Conservation (phyloP, 495 filamentous ascomycete genomes). For the Penicillium goetzii region DNA sequence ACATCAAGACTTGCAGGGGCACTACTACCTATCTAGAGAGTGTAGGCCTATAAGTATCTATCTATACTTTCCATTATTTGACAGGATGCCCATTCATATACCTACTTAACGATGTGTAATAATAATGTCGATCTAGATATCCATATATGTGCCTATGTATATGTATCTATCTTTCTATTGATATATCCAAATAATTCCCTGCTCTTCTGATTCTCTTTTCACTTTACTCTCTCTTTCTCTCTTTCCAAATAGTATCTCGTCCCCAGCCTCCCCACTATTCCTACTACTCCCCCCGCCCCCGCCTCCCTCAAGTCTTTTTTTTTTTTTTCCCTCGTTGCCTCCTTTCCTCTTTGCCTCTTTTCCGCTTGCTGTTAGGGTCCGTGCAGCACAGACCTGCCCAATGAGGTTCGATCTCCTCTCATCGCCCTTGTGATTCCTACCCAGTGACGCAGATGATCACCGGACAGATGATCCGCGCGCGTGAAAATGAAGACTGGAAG, state of each 20-base stretch:
- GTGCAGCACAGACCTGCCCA: constrained; percentile 23
- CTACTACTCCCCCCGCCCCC: not conserved
- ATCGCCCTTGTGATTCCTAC: constrained; percentile 26
- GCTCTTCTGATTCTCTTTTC: not conserved
- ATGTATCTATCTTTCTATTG: not conserved
- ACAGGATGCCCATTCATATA: too few species aligned
- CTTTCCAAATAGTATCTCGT: too few species aligned
- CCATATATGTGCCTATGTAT: not conserved
- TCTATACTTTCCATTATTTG: too few species aligned
- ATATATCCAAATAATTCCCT: not conserved
- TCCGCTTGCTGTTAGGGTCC: constrained; percentile 15
- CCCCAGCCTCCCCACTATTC: not conserved
- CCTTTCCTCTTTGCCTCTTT: constrained; percentile 4
- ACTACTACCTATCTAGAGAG: too few species aligned
- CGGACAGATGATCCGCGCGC: constrained; percentile 18
- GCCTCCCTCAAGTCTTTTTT: not conserved
- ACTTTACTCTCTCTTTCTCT: too few species aligned
- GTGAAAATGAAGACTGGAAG: constrained; percentile 8
- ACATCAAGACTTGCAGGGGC: too few species aligned
- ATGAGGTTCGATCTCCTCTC: constrained; percentile 13
- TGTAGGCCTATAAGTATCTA: too few species aligned
- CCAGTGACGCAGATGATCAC: constrained; percentile 29
- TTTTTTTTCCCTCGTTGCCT: not conserved
- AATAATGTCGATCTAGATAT: not conserved
- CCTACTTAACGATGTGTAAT: too few species aligned